Conservation (phyloP, 805 yeast species). For the Candida patagonica region DNA sequence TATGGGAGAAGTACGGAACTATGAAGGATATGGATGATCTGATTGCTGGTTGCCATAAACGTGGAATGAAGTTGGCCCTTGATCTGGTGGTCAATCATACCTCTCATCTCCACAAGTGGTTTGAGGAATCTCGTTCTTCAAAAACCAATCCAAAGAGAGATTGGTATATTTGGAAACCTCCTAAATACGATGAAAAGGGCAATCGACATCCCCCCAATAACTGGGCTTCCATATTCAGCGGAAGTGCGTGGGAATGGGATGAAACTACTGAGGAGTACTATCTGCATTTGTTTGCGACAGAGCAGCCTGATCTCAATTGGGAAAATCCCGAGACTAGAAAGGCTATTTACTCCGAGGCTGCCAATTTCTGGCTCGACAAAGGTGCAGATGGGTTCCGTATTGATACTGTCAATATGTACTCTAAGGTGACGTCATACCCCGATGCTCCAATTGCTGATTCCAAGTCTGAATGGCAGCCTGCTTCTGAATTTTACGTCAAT, state of each 20-base stretch:
- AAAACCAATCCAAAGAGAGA: constrained; percentile 46
- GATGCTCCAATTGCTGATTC: constrained; percentile 43
- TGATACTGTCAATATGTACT: constrained; percentile 45
- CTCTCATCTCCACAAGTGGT: constrained; percentile 48
- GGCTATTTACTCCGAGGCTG: constrained; percentile 38
- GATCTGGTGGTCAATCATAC: constrained; percentile 56
- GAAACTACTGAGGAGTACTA: constrained; percentile 47
- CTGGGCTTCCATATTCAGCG: constrained; percentile 42
- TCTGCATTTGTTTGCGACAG: constrained; percentile 41
- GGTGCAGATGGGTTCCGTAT: constrained; percentile 55
- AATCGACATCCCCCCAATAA: constrained; percentile 47
- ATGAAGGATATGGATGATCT: constrained; percentile 43
- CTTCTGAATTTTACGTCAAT: constrained; percentile 27
- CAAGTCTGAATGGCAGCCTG: constrained; percentile 34
- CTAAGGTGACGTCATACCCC: constrained; percentile 36
- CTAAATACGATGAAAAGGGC: constrained; percentile 37
- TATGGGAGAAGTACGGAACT: constrained; percentile 45
- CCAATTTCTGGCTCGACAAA: constrained; percentile 44
- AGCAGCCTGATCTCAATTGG: constrained; percentile 61
- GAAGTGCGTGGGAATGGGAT: constrained; percentile 52
- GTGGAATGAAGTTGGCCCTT: constrained; percentile 43
- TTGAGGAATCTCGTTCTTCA: constrained; percentile 44
- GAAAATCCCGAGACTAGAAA: constrained; percentile 35
- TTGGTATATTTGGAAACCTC: constrained; percentile 52
- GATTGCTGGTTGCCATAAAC: constrained; percentile 37